Evolutionary conservation across 371 early-diverging fungal genomes (phyloP).

Genomic region (Mucor ambiguus): DNA sequence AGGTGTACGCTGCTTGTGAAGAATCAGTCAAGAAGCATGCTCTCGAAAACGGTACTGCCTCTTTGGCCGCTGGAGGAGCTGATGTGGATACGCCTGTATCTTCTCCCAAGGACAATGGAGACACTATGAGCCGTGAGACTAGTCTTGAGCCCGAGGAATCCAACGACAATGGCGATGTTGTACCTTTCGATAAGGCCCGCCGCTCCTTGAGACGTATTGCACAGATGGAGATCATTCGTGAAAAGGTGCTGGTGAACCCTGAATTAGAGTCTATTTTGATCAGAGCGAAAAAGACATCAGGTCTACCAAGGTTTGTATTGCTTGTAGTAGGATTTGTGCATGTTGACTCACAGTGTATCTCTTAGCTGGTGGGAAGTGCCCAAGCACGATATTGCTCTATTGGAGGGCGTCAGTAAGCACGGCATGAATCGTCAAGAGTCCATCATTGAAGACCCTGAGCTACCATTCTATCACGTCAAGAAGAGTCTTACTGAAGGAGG

Average conservation of each 20-base stretch:
- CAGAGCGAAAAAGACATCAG: constrained; percentile 49
- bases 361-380: constrained; percentile 73
- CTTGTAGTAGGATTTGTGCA: neutral
- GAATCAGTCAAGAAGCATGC: constrained; percentile 57
- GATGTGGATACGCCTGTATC: constrained; percentile 21
- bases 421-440: constrained; percentile 74
- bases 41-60: constrained; percentile 18
- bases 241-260: constrained; percentile 62
- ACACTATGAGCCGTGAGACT: constrained; percentile 45
- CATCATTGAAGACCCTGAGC: constrained; percentile 64
- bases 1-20: constrained; percentile 60
- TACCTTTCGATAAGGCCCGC: constrained; percentile 72
- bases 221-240: constrained; percentile 72
- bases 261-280: constrained; percentile 45
- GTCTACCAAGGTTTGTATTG: constrained; percentile 46
- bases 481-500: constrained; percentile 28
- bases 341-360: constrained; percentile 4
- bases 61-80: constrained; percentile 2
- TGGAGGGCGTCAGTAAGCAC: constrained; percentile 72
- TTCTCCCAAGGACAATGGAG: constrained; percentile 21
- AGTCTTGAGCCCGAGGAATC: constrained; percentile 51
- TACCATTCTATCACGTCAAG: constrained; percentile 58
- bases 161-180: constrained; percentile 45
- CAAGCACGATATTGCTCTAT: constrained; percentile 69
- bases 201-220: constrained; percentile 74